These are phyloP conservation scores for Trichocomaceae sp. DNA, from an alignment of 2,329 filamentous ascomycete species.

Conservation along the genomic window DNA sequence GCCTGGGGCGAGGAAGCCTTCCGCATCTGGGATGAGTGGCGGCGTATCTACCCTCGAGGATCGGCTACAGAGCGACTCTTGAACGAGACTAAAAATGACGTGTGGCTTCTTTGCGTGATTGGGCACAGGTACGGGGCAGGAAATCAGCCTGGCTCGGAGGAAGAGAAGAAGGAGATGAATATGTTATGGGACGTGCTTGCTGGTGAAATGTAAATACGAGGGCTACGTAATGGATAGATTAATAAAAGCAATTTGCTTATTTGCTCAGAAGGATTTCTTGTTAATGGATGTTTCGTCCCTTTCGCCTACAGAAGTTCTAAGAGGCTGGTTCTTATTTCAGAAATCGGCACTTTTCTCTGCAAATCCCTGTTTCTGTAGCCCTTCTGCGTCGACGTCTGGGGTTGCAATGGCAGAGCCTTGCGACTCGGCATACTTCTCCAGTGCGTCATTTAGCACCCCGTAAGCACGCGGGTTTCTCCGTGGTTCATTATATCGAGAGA, in stretches of 20 bases:
- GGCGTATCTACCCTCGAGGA: constrained; percentile 71
- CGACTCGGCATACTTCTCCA: constrained; percentile 43
- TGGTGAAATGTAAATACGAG: constrained; percentile 19
- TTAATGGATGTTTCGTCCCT: too few species aligned
- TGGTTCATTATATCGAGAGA: constrained; percentile 54
- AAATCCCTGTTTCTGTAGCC: constrained; percentile 53
- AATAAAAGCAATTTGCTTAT: background rate
- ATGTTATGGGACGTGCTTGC: constrained; percentile 36
- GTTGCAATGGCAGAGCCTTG: constrained; percentile 45
- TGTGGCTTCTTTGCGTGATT: constrained; percentile 75
- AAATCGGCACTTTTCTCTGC: constrained; percentile 35
- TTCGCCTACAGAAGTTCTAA: too few species aligned
- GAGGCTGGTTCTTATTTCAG: background rate
- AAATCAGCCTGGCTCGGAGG: constrained; percentile 30
- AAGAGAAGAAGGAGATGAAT: constrained; percentile 34
- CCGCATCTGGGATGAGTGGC: constrained; percentile 92
- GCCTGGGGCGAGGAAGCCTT: constrained; percentile 96
- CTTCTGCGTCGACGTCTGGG: constrained; percentile 45
- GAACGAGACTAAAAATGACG: constrained; percentile 58
- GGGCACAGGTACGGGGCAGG: constrained; percentile 42
- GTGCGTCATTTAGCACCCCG: constrained; percentile 50
- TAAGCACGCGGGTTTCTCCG: constrained; percentile 65
- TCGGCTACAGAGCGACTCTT: constrained; percentile 67
- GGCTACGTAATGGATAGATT: background rate
- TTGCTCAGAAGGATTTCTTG: background rate